Conservation (phyloP, 331 rosid genomes). For the Stylosanthes scabra region DNA sequence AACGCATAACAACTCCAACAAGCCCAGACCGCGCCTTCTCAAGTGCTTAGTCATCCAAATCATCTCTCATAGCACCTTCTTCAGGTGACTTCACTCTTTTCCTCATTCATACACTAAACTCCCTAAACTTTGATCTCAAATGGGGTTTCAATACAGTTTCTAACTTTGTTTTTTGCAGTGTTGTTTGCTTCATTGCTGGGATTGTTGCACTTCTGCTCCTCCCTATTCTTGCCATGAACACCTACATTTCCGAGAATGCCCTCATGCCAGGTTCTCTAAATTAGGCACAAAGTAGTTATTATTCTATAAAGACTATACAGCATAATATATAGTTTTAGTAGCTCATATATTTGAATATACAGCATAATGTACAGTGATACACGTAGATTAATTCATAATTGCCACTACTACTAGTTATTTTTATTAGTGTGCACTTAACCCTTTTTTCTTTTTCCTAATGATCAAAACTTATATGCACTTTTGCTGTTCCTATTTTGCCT, state of each 20-base stretch:
- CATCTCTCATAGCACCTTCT: conserved; percentile 71
- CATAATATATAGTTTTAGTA: no score
- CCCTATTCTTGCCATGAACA: conserved; percentile 88
- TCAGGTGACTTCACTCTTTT: conserved; percentile 55
- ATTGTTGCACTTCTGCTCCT: conserved; percentile 79
- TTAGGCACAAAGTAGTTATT: no score
- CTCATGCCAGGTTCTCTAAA: conserved; percentile 83
- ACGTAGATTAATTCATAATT: background rate
- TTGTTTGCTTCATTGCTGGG: conserved; percentile 72
- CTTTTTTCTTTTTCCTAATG: no score
- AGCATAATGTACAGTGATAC: no score
- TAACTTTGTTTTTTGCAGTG: conserved; percentile 45
- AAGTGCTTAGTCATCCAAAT: conserved; percentile 75
- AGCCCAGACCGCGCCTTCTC: conserved; percentile 62
- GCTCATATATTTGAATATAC: no score
- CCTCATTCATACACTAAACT: background rate
- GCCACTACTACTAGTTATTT: background rate
- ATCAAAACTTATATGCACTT: background rate
- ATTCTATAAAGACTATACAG: no score
- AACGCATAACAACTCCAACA: conserved; percentile 43
- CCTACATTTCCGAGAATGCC: conserved; percentile 93
- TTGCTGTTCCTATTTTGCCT: background rate
- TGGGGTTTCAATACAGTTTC: conserved; percentile 14
- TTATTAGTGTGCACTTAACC: background rate
- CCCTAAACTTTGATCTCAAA: background rate